These are phyloP conservation scores for Suhomyces terraborum DNA, from an alignment of 1,139 yeast genomes.

Conservation along the genomic window DNA sequence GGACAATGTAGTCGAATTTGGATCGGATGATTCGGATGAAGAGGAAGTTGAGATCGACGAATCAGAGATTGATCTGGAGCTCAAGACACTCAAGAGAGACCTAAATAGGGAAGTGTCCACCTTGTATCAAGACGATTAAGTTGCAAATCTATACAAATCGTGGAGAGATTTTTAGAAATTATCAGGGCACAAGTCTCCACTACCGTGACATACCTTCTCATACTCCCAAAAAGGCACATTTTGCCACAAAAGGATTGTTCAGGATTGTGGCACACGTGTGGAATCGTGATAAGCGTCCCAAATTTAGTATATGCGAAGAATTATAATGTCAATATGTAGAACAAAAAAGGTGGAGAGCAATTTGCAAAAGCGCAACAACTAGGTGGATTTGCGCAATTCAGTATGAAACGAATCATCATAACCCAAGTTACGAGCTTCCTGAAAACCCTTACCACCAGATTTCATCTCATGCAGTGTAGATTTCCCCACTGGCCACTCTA, in stretches of 20 bases:
- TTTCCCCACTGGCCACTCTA: background rate
- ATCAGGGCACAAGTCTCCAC: constrained; percentile 1
- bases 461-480: background rate
- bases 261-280: constrained; percentile 6
- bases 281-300: constrained; percentile 5
- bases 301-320: background rate
- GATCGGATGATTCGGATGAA: constrained; percentile 14
- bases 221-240: background rate
- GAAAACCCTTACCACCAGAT: background rate
- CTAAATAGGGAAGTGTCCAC: constrained; percentile 10
- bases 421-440: background rate
- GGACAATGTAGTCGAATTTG: constrained; percentile 14
- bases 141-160: background rate
- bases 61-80: constrained; percentile 13
- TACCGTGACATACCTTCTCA: background rate
- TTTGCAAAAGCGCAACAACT: background rate
- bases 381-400: constrained; percentile 5
- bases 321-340: background rate
- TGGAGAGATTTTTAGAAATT: background rate
- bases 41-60: constrained; percentile 19
- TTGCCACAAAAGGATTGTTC: constrained; percentile 6
- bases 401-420: background rate
- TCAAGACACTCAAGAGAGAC: constrained; percentile 14
- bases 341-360: background rate
- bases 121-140: constrained; percentile 17